Conservation (phyloP, 2,329 filamentous ascomycete genomes). For the Colletotrichum eleusines region DNA sequence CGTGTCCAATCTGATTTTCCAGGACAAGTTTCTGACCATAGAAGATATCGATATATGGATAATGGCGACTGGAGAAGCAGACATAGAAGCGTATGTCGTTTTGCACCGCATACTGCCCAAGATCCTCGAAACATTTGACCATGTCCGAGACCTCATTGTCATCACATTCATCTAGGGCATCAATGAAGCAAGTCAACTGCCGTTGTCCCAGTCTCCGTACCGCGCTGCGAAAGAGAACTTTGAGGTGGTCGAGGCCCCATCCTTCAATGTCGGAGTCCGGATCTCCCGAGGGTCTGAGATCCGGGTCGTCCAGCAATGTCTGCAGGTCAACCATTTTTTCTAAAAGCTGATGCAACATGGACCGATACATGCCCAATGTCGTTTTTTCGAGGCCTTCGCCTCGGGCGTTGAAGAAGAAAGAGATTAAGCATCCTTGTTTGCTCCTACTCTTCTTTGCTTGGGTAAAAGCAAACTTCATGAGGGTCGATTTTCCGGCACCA, state of each 20-base stretch:
- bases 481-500: conserved; percentile 17
- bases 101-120: background rate
- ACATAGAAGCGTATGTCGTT: conserved; percentile 43
- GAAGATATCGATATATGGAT: conserved; percentile 17
- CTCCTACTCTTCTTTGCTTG: background rate
- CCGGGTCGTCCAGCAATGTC: conserved; percentile 18
- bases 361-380: conserved; percentile 31
- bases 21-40: conserved; percentile 43
- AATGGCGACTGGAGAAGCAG: conserved; percentile 16
- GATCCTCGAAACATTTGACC: conserved; percentile 19
- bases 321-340: background rate
- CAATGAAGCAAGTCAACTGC: conserved; percentile 33
- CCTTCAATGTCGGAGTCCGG: too few relatives aligned
- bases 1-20: conserved; percentile 46
- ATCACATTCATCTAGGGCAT: conserved; percentile 33
- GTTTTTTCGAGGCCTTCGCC: conserved; percentile 36
- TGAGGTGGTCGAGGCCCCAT: background rate
- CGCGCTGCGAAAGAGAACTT: background rate
- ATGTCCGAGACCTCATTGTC: conserved; percentile 29
- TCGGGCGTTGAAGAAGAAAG: conserved; percentile 41
- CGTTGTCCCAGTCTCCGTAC: conserved; percentile 9
- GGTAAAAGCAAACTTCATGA: conserved; percentile 1
- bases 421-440: background rate
- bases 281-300: background rate
- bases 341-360: conserved; percentile 26